phyloP scores from a whole-genome alignment of 805 yeast genomes.

The Cyberlindnera bimundalis region DNA sequence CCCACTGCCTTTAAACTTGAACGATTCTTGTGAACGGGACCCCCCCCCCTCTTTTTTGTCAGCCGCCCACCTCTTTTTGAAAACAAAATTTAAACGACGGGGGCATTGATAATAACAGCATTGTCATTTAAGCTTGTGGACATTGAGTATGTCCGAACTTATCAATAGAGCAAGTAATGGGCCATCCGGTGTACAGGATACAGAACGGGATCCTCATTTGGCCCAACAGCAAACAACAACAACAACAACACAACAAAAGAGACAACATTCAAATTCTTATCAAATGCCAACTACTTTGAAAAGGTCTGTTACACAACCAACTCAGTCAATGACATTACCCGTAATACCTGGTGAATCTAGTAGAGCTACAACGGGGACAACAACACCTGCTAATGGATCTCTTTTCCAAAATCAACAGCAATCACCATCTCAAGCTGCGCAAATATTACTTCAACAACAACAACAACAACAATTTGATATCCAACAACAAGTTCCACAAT shows the following conservation, averaged over 20 bases:
- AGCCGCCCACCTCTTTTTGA: too few relatives aligned
- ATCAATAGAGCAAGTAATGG: too few relatives aligned
- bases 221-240: slow-evolving; percentile 9
- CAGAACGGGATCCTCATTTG: background rate
- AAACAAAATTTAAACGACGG: too few relatives aligned
- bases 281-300: slow-evolving; percentile 17
- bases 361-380: slow-evolving; percentile 12
- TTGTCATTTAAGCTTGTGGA: too few relatives aligned
- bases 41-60: too few relatives aligned
- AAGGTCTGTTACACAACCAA: slow-evolving; percentile 16
- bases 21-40: background rate
- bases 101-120: too few relatives aligned
- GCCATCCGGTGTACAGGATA: background rate
- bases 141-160: too few relatives aligned
- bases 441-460: background rate
- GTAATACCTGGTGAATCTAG: slow-evolving; percentile 10
- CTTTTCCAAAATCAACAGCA: slow-evolving; percentile 4
- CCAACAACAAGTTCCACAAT: slow-evolving; percentile 14
- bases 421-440: slow-evolving; percentile 8
- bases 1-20: too few relatives aligned
- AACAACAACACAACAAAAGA: slow-evolving; percentile 14
- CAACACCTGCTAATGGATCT: slow-evolving; percentile 13
- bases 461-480: slow-evolving; percentile 7
- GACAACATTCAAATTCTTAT: slow-evolving; percentile 24
- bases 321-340: slow-evolving; percentile 6